phyloP scores from a whole-genome alignment of 495 filamentous ascomycete genomes.

The Friedmanniomyces simplex region DNA sequence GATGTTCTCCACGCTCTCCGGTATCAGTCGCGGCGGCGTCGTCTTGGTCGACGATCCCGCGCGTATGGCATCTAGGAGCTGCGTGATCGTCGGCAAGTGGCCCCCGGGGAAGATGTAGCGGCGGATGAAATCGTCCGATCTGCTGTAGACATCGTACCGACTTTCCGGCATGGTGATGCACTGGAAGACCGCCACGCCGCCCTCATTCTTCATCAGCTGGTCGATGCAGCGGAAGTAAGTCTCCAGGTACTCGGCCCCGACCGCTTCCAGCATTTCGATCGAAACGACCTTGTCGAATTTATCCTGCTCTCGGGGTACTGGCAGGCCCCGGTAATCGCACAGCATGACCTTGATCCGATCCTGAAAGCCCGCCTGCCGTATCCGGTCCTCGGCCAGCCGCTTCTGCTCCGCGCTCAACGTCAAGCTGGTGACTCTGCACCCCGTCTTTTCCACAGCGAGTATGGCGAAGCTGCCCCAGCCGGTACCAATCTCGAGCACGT shows the following conservation, averaged over 20 bases:
- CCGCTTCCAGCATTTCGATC: conserved; percentile 69
- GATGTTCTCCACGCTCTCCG: conserved; percentile 56
- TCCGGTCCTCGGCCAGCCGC: conserved; percentile 23
- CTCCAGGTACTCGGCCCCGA: conserved; percentile 52
- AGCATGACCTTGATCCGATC: conserved; percentile 24
- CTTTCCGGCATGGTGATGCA: conserved; percentile 66
- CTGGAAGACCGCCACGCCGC: conserved; percentile 60
- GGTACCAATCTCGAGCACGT: conserved; percentile 27
- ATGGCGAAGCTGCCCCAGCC: conserved; percentile 28
- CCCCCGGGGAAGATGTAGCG: conserved; percentile 68
- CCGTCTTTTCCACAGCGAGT: conserved; percentile 22
- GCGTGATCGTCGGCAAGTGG: conserved; percentile 55
- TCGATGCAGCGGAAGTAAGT: conserved; percentile 44
- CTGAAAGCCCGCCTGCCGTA: conserved; percentile 18
- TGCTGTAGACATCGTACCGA: conserved; percentile 34
- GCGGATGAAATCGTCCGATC: conserved; percentile 51
- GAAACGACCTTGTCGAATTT: conserved; percentile 58
- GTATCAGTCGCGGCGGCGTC: conserved; percentile 34
- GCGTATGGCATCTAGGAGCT: conserved; percentile 50
- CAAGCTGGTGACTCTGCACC: conserved; percentile 23
- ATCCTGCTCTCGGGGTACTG: conserved; percentile 10
- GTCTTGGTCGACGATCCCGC: conserved; percentile 42
- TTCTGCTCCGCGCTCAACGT: conserved; percentile 26
- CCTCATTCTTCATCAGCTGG: conserved; percentile 47
- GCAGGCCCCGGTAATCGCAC: conserved; percentile 25